These are phyloP conservation scores for Mycogone perniciosa DNA, from an alignment of 2,329 filamentous ascomycete species.

Conservation along the genomic window DNA sequence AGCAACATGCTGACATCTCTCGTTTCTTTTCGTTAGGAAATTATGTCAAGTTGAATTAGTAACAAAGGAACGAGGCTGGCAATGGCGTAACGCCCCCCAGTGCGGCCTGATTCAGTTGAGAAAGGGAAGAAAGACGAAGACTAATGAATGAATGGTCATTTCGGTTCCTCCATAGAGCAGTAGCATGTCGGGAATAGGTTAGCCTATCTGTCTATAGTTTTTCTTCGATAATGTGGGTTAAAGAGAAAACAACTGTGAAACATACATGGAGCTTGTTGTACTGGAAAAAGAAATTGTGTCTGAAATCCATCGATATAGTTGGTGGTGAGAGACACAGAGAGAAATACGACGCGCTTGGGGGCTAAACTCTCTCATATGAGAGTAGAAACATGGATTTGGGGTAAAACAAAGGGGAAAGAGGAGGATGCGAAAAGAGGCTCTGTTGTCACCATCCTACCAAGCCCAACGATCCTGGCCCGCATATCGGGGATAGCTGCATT, in stretches of 20 bases:
- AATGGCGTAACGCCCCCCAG: not conserved
- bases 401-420: too few relatives aligned
- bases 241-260: not conserved
- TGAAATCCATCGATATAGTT: too few relatives aligned
- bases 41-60: constrained; percentile 12
- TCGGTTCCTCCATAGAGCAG: constrained; percentile 3
- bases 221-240: constrained; percentile 11
- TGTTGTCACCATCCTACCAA: too few relatives aligned
- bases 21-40: constrained; percentile 1
- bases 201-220: constrained; percentile 12
- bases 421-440: too few relatives aligned
- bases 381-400: too few relatives aligned
- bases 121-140: not conserved
- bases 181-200: constrained; percentile 1
- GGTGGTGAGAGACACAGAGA: too few relatives aligned
- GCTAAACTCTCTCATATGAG: too few relatives aligned
- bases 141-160: not conserved
- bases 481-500: too few relatives aligned
- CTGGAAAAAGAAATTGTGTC: too few relatives aligned
- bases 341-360: too few relatives aligned
- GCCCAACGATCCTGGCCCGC: too few relatives aligned
- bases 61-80: constrained; percentile 13
- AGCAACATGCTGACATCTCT: not conserved
- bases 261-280: too few relatives aligned
- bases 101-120: not conserved